A percentile compares a stretch with the other conserved stretches of the same genome.
Evolutionary conservation across 495 filamentous ascomycete species (phyloP).

Genomic region (Talaromyces adpressus): DNA sequence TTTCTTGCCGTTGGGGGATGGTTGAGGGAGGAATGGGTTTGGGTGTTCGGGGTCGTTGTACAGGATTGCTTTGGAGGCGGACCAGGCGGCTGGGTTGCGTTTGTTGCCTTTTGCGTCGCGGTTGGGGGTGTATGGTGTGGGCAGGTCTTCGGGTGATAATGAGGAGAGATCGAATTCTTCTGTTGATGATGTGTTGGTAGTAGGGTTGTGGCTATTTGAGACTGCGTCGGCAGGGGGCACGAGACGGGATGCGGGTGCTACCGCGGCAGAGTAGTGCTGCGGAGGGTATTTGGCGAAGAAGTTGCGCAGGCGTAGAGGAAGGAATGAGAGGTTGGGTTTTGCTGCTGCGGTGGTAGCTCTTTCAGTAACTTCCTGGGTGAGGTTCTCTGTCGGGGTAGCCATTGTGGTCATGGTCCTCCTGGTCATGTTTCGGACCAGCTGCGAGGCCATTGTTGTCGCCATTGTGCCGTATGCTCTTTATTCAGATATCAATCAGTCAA

Average conservation of each 20-base stretch:
- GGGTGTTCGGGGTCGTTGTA: conserved; percentile 26
- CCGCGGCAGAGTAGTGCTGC: conserved; percentile 33
- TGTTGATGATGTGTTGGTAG: conserved; percentile 1
- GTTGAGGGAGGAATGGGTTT: conserved; percentile 71
- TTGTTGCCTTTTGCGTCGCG: conserved; percentile 36
- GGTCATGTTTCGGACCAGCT: not conserved
- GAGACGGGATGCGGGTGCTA: conserved; percentile 28
- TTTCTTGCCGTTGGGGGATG: conserved; percentile 62
- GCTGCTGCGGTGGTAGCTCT: not conserved
- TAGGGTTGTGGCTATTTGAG: conserved; percentile 11
- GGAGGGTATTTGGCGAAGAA: conserved; percentile 92
- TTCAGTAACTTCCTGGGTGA: not conserved
- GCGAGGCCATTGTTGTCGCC: conserved; percentile 1
- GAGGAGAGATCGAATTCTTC: conserved; percentile 15
- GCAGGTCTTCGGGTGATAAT: conserved; percentile 16
- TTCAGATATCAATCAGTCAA: not conserved
- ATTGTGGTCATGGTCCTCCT: conserved; percentile 18
- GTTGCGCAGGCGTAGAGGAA: conserved; percentile 65
- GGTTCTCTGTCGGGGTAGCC: conserved; percentile 11
- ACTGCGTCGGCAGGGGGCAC: conserved; percentile 22
- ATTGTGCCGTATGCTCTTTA: not conserved
- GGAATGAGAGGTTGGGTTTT: conserved; percentile 12
- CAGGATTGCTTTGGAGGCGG: conserved; percentile 29
- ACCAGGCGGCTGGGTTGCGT: conserved; percentile 26
- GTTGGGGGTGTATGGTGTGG: conserved; percentile 42